Conservation (phyloP, 495 filamentous ascomycete genomes). For the Daldinia loculata region DNA sequence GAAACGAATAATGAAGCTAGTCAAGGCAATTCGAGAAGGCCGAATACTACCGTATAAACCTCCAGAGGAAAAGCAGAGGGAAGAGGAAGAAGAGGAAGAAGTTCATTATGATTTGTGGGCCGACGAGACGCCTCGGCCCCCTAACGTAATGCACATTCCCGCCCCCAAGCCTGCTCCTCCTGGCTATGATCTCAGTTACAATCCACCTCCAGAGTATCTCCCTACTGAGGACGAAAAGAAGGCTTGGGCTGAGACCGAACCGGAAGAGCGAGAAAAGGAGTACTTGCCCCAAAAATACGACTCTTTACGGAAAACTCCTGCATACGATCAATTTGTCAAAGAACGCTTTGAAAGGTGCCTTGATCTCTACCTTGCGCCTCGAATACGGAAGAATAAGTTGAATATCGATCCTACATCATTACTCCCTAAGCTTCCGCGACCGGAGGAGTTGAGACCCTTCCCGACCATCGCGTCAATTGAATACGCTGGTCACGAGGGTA, state of each 20-base stretch:
- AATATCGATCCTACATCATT: constrained; percentile 96
- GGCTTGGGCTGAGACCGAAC: constrained; percentile 87
- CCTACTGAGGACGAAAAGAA: constrained; percentile 85
- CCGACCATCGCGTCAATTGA: constrained; percentile 85
- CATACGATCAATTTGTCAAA: constrained; percentile 89
- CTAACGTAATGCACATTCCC: constrained; percentile 94
- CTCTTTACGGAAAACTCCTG: constrained; percentile 88
- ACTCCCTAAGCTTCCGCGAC: constrained; percentile 92
- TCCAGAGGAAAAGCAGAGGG: constrained; percentile 75
- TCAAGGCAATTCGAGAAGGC: constrained; percentile 92
- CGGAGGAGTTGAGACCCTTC: constrained; percentile 92
- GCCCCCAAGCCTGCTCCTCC: constrained; percentile 94
- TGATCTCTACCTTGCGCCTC: constrained; percentile 92
- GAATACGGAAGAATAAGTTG: constrained; percentile 89
- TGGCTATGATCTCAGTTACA: constrained; percentile 93
- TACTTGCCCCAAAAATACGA: constrained; percentile 84
- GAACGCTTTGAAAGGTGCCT: constrained; percentile 96
- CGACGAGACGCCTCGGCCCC: constrained; percentile 81
- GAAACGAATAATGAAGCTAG: constrained; percentile 97
- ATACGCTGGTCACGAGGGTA: constrained; percentile 87
- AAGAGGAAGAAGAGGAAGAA: constrained; percentile 72
- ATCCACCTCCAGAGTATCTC: constrained; percentile 94
- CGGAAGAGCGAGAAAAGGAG: constrained; percentile 89
- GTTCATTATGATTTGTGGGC: constrained; percentile 91
- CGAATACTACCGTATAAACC: constrained; percentile 92